phyloP scores from a whole-genome alignment of 1,284 basidiomycete genomes.

The Puccinia hordei region DNA sequence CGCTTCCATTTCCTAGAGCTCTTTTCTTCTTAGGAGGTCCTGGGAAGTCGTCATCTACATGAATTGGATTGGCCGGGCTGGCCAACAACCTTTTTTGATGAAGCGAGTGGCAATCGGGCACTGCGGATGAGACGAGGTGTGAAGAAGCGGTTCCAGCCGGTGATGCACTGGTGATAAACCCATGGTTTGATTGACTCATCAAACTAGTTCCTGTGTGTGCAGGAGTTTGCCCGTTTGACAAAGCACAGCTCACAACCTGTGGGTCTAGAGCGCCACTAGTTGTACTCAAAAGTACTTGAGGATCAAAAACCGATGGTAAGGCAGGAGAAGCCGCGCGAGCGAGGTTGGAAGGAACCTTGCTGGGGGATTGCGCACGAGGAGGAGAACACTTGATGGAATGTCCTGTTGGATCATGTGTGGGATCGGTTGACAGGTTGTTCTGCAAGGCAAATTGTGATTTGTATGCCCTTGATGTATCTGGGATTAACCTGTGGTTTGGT shows the following conservation, averaged over 20 bases:
- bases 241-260: constrained; percentile 3
- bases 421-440: constrained; percentile 18
- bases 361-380: constrained; percentile 11
- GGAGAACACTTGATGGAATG: constrained; percentile 15
- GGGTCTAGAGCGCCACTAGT: constrained; percentile 19
- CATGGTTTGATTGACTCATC: constrained; percentile 13
- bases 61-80: constrained; percentile 15
- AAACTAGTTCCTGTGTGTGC: background rate
- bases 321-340: constrained; percentile 21
- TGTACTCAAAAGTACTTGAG: constrained; percentile 35
- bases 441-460: background rate
- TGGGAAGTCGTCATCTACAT: constrained; percentile 9
- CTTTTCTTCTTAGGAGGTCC: constrained; percentile 42
- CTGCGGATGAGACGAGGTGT: constrained; percentile 5
- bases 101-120: constrained; percentile 8
- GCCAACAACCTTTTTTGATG: constrained; percentile 29
- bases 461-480: constrained; percentile 12
- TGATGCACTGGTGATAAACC: constrained; percentile 1
- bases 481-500: background rate
- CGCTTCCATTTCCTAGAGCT: constrained; percentile 12
- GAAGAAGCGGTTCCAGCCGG: constrained; percentile 1
- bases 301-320: constrained; percentile 18
- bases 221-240: background rate
- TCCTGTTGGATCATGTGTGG: constrained; percentile 2
- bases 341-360: constrained; percentile 8